phyloP scores from a whole-genome alignment of 306 rosid species.

The Amphicarpaea edgeworthii region DNA sequence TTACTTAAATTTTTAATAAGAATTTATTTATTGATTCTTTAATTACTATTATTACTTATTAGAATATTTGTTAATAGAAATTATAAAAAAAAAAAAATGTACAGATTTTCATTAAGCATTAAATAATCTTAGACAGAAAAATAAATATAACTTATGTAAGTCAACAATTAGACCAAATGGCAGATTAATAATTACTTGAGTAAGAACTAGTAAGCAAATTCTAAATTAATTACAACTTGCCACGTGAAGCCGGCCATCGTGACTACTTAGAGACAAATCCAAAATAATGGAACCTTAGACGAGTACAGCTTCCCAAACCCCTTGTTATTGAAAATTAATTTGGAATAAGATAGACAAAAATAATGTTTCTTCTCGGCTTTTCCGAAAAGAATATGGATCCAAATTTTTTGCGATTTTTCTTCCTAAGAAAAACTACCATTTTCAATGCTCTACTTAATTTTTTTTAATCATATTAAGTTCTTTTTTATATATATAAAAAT shows the following conservation, averaged over 20 bases:
- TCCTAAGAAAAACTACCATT: background rate
- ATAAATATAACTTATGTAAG: too few species aligned
- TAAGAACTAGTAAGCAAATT: background rate
- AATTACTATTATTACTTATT: too few species aligned
- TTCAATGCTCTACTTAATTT: background rate
- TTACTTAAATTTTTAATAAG: too few species aligned
- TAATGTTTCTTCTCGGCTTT: background rate
- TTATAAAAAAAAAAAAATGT: too few species aligned
- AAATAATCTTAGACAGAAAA: too few species aligned
- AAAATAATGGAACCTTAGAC: background rate
- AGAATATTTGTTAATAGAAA: too few species aligned
- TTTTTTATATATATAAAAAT: too few species aligned
- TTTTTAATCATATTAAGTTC: too few species aligned
- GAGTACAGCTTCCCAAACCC: background rate
- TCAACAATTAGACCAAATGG: too few species aligned
- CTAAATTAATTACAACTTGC: background rate
- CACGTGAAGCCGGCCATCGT: constrained; percentile 36
- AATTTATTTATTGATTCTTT: too few species aligned
- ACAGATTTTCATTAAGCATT: too few species aligned
- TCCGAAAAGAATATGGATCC: background rate
- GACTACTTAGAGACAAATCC: background rate
- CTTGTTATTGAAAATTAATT: background rate
- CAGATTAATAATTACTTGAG: too few species aligned
- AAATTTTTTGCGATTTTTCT: background rate
- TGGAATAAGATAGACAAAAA: background rate